Evolutionary conservation across 306 rosid genomes (phyloP).

Genomic region (Quercus gilva): DNA sequence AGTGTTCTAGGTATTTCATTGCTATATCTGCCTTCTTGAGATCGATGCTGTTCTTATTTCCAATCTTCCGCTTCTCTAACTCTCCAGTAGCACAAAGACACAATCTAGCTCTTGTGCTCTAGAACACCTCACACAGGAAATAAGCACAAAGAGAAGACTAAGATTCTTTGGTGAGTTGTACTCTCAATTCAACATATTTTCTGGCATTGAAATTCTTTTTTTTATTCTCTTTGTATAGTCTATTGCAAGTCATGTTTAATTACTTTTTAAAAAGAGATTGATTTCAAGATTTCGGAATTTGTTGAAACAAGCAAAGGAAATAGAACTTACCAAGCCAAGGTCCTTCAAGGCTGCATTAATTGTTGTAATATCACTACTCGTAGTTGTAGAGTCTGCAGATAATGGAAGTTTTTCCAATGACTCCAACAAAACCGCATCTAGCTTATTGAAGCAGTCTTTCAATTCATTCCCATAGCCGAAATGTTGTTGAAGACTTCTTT

Average conservation of each 20-base stretch:
- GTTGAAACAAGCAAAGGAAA: background rate
- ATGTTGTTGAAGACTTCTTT: conserved; percentile 49
- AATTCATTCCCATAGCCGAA: conserved; percentile 33
- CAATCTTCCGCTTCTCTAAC: conserved; percentile 39
- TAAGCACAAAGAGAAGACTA: background rate
- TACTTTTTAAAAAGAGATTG: background rate
- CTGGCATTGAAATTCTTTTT: background rate
- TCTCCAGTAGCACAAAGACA: conserved; percentile 72
- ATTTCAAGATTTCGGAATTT: background rate
- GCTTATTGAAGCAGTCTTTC: conserved; percentile 32
- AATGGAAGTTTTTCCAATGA: conserved; percentile 41
- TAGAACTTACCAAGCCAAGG: conserved; percentile 63
- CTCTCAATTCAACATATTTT: background rate
- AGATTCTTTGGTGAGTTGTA: background rate
- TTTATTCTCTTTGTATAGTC: no score
- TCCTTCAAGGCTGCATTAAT: conserved; percentile 42
- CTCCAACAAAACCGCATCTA: conserved; percentile 28
- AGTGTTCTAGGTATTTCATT: background rate
- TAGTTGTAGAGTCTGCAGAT: conserved; percentile 25
- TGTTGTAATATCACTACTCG: conserved; percentile 18
- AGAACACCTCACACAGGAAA: conserved; percentile 21
- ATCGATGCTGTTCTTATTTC: conserved; percentile 29
- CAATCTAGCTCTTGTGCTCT: conserved; percentile 61
- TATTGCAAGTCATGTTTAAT: no score
- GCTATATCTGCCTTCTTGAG: conserved; percentile 10